These are phyloP conservation scores for Prunella vulgaris DNA, from an alignment of 257 asterid genomes.

Conservation along the genomic window DNA sequence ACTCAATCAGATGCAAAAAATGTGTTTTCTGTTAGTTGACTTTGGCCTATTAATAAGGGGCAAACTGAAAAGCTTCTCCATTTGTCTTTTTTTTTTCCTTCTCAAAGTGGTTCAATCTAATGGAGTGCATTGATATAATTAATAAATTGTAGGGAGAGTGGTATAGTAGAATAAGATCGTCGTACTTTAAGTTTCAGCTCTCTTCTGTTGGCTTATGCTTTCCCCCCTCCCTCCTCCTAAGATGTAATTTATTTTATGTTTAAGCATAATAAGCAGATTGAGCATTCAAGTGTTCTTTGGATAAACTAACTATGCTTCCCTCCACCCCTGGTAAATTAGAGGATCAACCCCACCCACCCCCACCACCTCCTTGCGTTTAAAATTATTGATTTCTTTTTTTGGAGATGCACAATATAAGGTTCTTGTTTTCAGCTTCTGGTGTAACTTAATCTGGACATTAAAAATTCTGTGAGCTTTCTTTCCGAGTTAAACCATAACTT, in stretches of 20 bases:
- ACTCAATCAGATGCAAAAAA: background rate
- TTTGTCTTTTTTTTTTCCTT: background rate
- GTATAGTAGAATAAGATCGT: background rate
- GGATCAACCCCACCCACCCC: background rate
- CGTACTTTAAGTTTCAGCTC: background rate
- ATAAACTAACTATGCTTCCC: background rate
- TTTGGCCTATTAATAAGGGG: background rate
- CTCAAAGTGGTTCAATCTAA: background rate
- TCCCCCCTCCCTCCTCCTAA: too few species aligned
- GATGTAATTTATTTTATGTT: background rate
- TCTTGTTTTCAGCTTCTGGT: constrained; percentile 1
- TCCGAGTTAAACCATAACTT: constrained; percentile 5
- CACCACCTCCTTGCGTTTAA: background rate
- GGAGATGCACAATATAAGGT: background rate
- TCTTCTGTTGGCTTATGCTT: background rate
- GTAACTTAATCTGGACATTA: background rate
- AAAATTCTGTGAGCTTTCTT: background rate
- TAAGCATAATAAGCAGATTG: background rate
- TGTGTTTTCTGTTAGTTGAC: constrained; percentile 1
- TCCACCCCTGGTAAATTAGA: too few species aligned
- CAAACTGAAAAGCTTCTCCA: background rate
- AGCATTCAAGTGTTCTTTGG: background rate
- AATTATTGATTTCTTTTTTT: background rate
- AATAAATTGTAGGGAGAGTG: background rate
- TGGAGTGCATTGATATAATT: background rate